Evolutionary conservation across 106 monocot species (phyloP), one percentile per base, ranked within the genome.

Genomic region (Apostasia ramifera): DNA sequence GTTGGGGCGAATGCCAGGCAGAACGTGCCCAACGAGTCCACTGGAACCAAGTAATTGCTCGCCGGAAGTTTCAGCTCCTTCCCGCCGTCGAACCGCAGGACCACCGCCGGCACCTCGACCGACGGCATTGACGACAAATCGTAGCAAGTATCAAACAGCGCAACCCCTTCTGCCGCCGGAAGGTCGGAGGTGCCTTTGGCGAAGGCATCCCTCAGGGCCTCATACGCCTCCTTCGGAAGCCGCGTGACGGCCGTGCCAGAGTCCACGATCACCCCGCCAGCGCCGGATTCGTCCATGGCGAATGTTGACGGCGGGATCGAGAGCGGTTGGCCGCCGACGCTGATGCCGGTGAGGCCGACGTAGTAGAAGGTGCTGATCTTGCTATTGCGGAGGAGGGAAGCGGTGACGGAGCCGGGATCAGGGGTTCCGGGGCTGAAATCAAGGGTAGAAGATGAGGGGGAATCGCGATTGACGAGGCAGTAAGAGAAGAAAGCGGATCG

Each of bases 101-200:
- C 49, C 44, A 92, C 78, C 6, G 88, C 78, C 38, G 92, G 92
- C 8, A 88, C 88, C 76, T 80, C 78, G n/a, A 92, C 88, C 68
- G 64, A 82, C n/a, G 73, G 72, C 74, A 54, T 68, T 26, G 66
- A 70, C 47, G 91, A 82, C 11, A 88, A 69, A 65, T 85, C 82
- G 82, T 88, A 92, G 78, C 91, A 92, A 2, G 88, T 85, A 81
- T 92, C 88, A 81, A 92, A 92, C 40, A 85, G 78, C 4, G 15
- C 55, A 56, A 56, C n/a, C 7, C 80, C 75, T 14, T 49, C 51
- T 14, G 85, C 64, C 14, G 72, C 13, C 65, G 82, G 78, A 64
- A 92, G 81, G 15, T 66, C 73, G 9, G 26, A 39, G 41, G 87
- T 87, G n/a, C 87, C 87, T 26, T 41, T 56, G 3, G 6, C 5